Base-by-base conservation (phyloP, 2,329 filamentous ascomycete genomes). In the Aspergillus costaricaensis region DNA sequence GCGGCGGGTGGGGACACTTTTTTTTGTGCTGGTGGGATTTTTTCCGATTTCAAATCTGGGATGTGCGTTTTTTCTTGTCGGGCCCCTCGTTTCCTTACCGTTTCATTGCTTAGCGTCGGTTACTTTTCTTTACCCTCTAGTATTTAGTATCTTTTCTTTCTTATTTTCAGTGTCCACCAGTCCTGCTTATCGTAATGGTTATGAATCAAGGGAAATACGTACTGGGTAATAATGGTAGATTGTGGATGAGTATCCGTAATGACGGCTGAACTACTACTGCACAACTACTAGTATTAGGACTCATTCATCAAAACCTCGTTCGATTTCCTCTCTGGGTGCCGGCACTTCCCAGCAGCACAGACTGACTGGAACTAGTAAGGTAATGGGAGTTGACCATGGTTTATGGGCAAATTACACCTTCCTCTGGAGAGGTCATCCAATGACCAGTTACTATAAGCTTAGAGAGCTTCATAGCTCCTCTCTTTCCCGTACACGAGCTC, bases 31-130 rank as follows among this genome's bases (percentile, higher is more conserved):
- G 61, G 62, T 63, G 61, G 65, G 67, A 60, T 62, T 69, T 70
- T 72, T 70, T 63, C 69, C 67, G 68, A 70, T 69, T 72, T 71
- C 65, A 66, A 69, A 67, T 66, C 66, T 65, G 63, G 64, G 62
- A 65, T 68, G 66, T 68, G 66, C 65, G 66, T 65, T 65, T 65
- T 64, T 63, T 55, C 58, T 48, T 67, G 59, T 60, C 53, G 39
- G 38, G 62, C 57, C 60, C 57, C 57, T 62, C 59, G 59, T 61
- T 57, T 55, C 53, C 52, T 58, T 53, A 56, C 60, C 60, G 62
- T 64, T 44, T 62, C 47, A 57, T 49, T 17, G 23, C 25, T 17
- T 44, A 55, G 39, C 53, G 53, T 55, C 39, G 53, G 41, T 27
- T 50, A 23, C 25, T 23, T 30, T 30, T 10, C 27, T 30, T 30